Evolutionary conservation across 1,284 basidiomycete genomes (phyloP), one percentile per base, ranked within the genome.

Genomic region (Fistulina hepatica): DNA sequence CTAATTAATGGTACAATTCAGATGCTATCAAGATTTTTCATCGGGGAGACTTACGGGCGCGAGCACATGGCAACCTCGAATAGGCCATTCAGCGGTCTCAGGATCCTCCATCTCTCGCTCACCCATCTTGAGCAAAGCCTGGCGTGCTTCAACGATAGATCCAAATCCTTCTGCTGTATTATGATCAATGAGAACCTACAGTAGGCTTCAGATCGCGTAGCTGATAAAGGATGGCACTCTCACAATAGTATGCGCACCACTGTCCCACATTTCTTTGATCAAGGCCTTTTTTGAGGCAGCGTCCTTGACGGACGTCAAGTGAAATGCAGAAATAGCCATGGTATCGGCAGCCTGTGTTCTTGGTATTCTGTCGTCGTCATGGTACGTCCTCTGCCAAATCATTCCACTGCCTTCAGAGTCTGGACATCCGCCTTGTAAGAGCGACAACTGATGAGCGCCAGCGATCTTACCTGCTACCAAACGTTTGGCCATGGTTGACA

Each of bases 221-320:
- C 37, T 50, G 24, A 46, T 38, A 19, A 34, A 26, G 16, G 5
- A 21, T 12, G 38, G 21, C 47, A 47, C 37, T 52, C 68, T 48
- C 50, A 88, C 83, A 35, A 92, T 76, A 11, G 76, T 72, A 49
- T 82, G 73, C 22, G 90, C 90, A 21, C 84, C 86, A 47, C 84
- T 89, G 34, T 85, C 70, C 91, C 91, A 95, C 70, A 94, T 83
- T 49, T 86, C 75, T 48, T 80, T 76, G 6, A 93, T 69, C 30
- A 89, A 57, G 4, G 69, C 63, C 56, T 78, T 81, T 19, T 31
- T 34, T 83, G 73, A 5, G 76, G 70, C 6, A 73, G 49, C 28
- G 74, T 58, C 8, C 69, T 79, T 2, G 76, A 64, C 11, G 92
- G 63, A 82, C 73, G 11, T 84, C 80, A 1, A 98, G 65, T 50